Conservation (phyloP, 2,329 filamentous ascomycete species). For the Fusarium coffeatum region DNA sequence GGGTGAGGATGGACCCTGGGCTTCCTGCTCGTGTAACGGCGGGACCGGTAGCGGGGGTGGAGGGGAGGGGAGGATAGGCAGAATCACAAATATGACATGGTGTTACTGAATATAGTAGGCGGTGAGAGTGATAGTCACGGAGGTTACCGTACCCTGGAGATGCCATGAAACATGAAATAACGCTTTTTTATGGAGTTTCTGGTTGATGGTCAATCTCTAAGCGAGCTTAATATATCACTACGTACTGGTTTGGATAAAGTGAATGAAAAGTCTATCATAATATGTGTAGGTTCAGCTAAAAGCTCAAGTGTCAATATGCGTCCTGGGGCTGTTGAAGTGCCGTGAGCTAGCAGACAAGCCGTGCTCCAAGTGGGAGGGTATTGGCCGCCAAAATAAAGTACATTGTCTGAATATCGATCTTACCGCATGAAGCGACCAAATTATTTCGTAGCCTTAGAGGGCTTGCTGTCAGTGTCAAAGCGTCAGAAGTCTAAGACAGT, state of each 20-base stretch:
- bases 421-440: neutral
- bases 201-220: no score
- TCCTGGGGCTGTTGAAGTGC: neutral
- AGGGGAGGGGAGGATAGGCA: slow-evolving; percentile 29
- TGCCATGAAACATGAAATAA: neutral
- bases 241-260: neutral
- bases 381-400: neutral
- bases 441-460: neutral
- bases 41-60: slow-evolving; percentile 38
- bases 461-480: no score
- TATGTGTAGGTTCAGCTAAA: neutral
- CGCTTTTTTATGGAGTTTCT: neutral
- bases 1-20: slow-evolving; percentile 25
- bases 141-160: neutral
- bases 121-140: slow-evolving; percentile 11
- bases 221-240: neutral
- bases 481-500: no score
- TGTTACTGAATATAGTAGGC: slow-evolving; percentile 2
- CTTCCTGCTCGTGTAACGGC: slow-evolving; percentile 23
- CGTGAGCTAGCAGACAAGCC: neutral
- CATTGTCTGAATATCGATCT: fast-evolving
- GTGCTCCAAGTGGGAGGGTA: neutral
- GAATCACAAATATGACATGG: slow-evolving; percentile 19
- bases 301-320: neutral
- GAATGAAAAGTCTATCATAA: neutral